Evolutionary conservation across 148 eudicot species (phyloP).

Genomic region (Chenopodium quinoa): DNA sequence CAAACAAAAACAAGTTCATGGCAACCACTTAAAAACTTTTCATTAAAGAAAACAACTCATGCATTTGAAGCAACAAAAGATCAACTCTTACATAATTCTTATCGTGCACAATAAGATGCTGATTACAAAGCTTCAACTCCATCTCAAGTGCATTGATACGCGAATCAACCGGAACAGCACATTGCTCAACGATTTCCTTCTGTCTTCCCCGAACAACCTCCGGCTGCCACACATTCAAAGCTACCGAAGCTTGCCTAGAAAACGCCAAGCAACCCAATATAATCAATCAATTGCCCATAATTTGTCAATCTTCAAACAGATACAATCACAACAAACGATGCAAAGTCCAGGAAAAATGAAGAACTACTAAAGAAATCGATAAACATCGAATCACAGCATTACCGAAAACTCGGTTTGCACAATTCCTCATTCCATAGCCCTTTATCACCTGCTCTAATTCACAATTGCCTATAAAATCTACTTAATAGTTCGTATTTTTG

Average conservation of each 20-base stretch:
- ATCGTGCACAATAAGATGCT: conserved; percentile 53
- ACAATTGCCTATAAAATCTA: too few relatives aligned
- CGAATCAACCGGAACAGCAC: conserved; percentile 61
- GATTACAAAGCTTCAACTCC: conserved; percentile 89
- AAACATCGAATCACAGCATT: not conserved
- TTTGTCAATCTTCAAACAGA: too few relatives aligned
- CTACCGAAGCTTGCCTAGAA: conserved; percentile 79
- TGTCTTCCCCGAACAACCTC: conserved; percentile 68
- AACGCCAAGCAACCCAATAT: not conserved
- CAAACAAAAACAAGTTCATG: not conserved
- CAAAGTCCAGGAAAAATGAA: not conserved
- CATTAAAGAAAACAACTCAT: not conserved
- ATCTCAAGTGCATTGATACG: conserved; percentile 71
- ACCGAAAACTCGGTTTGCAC: not conserved
- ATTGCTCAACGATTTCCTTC: conserved; percentile 76
- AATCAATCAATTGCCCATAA: not conserved
- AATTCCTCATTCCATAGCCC: not conserved
- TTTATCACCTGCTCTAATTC: not conserved
- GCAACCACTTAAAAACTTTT: not conserved
- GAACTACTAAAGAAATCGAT: not conserved
- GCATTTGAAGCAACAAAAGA: conserved; percentile 2
- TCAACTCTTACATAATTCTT: conserved; percentile 57
- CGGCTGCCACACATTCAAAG: conserved; percentile 93
- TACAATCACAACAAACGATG: not conserved
- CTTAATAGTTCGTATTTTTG: too few relatives aligned